Base-by-base conservation (phyloP, 331 rosid species). In the Acacia pycnantha region DNA sequence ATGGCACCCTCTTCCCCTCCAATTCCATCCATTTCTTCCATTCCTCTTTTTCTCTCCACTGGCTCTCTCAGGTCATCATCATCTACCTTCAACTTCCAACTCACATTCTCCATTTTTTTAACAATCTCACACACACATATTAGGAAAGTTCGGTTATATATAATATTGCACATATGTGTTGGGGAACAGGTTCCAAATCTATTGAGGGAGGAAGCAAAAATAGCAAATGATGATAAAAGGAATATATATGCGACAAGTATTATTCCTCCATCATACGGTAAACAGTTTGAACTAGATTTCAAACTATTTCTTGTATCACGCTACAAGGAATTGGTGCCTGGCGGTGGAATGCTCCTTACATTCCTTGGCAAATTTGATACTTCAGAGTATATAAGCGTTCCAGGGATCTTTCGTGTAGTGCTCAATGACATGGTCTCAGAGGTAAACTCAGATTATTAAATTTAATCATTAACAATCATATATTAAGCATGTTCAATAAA, bases 1-100 rank as follows among this genome's bases (percentile, higher is more conserved):
- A 87, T 21, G 85, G 84, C 7, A 83, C 90, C 29, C 88, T 89
- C 11, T 89, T 89, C 3, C 89, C 90, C 1, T 33, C 40, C 35
- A 73, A 54, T 64, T 83, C 53, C 46, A 24, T 87, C 19, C 86
- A 87, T 11, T 76, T 89, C 71, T 59, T 85, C 48, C 85, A 87
- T 10, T 73, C 77, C 29, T 73, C 77, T 73, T 73, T 4, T 19
- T 48, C 82, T 54, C 64, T 73, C 22, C 77, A 73, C n/a, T 73
- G 47, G 65, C 65, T 73, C 18, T 73, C 87, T 6, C 53, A 80
- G 84, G 79, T 50, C 8, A 50, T 16, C 18, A 3, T 8, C 19
- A 21, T 4, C 19, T 27, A 4, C 69, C 3, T 27, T 27, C 37
- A 22, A 51, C 9, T 51, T 51, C 22, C 8, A 51, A 51, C 9